Evolutionary conservation across 2,329 filamentous ascomycete genomes (phyloP), one percentile per base, ranked within the genome.

Genomic region (Exophiala calicioides): DNA sequence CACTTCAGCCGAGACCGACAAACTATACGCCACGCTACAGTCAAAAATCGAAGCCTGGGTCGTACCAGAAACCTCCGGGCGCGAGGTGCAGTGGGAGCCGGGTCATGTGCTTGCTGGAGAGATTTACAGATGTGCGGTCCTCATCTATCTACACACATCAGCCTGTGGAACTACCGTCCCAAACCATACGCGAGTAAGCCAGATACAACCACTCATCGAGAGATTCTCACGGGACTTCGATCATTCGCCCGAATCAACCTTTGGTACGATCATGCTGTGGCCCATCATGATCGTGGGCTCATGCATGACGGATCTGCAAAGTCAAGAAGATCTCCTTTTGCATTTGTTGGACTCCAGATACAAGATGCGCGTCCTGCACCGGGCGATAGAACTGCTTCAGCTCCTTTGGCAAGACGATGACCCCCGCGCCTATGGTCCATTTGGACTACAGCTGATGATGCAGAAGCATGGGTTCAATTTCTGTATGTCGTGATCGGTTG

Each of bases 251-350:
- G 10, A 16, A 19, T 47, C 50, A 3, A 44, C 47, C 13, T 44
- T 40, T 19, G 35, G 23, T 6, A 51, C 44, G 4, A 38, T 57
- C 13, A 3, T 54, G 16, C 36, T 58, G 9, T 54, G 55, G 47
- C 50, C 55, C 8, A n/a, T 52, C 6, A 53, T 58, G 44, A 54
- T 58, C 7, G 24, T 50, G 18, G 55, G 55, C 3, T 56, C 55
- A 8, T 58, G 50, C 32, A 20, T 58, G 31, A 12, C 24, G 16
- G 26, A 50, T 15, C 24, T 38, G 3, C 53, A 56, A 20, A 39
- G 41, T 15, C 10, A 26, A 12, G 33, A 41, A 12, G 16, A 47
- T 3, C 18, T 23, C 26, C n/a, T 10, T 10, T 16, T 35, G n/a
- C 29, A 31, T n/a, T n/a, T n/a, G 7, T 26, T 44, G 31, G 10